Evolutionary conservation across 495 filamentous ascomycete genomes (phyloP).

Genomic region (Cryomyces minteri): DNA sequence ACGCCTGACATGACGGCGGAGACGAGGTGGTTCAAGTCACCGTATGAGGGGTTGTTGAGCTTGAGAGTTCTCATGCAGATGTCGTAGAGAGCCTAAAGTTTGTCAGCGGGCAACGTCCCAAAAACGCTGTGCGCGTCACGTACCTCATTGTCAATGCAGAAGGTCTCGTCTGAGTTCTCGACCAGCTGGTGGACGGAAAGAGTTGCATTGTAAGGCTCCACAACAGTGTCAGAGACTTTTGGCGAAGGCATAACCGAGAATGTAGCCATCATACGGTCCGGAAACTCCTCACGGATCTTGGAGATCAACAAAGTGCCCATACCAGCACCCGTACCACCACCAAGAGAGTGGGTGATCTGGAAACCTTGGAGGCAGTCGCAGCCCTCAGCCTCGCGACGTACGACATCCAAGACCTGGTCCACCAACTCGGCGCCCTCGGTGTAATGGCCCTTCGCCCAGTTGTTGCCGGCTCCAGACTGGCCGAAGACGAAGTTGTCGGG

Average conservation of each 20-base stretch:
- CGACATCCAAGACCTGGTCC: slow-evolving; percentile 94
- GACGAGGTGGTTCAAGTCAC: slow-evolving; percentile 98
- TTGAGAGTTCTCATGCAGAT: slow-evolving; percentile 99
- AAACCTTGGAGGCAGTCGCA: slow-evolving; percentile 99
- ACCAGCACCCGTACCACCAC: slow-evolving; percentile 99
- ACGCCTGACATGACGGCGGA: slow-evolving; percentile 99
- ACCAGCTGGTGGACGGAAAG: slow-evolving; percentile 98
- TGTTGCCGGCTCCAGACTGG: slow-evolving; percentile 99
- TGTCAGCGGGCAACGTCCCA: not conserved
- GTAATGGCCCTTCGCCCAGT: slow-evolving; percentile 99
- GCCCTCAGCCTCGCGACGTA: slow-evolving; percentile 95
- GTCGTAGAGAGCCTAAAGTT: slow-evolving; percentile 76
- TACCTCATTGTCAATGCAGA: slow-evolving; percentile 99
- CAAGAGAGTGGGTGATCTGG: slow-evolving; percentile 99
- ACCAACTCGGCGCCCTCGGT: slow-evolving; percentile 99
- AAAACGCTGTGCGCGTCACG: slow-evolving; percentile 3
- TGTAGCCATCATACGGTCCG: slow-evolving; percentile 99
- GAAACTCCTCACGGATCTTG: slow-evolving; percentile 99
- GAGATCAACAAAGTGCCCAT: slow-evolving; percentile 99
- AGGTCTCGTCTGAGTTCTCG: slow-evolving; percentile 99
- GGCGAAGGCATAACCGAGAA: slow-evolving; percentile 99
- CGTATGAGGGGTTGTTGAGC: slow-evolving; percentile 94
- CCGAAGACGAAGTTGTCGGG: slow-evolving; percentile 99
- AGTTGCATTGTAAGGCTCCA: slow-evolving; percentile 99
- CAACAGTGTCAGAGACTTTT: slow-evolving; percentile 99